These are phyloP conservation scores for Tritrichomonas musculus DNA, from an alignment of 208 protist genomes.

Conservation along the genomic window DNA sequence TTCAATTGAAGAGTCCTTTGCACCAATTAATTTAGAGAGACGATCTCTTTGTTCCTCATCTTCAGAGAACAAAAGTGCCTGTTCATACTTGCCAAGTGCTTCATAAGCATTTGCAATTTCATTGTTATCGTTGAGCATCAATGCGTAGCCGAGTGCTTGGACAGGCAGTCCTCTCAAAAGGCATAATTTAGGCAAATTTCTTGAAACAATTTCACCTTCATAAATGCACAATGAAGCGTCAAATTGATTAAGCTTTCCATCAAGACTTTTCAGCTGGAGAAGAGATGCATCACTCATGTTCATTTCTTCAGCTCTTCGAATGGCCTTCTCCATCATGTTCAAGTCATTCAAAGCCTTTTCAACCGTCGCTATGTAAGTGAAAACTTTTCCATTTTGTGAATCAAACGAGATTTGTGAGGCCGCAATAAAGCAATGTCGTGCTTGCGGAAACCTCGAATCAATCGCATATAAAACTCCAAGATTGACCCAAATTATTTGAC, in stretches of 20 bases:
- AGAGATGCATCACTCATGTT: too few species aligned
- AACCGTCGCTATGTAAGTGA: not conserved
- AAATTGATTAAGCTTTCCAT: not conserved
- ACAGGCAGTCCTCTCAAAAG: not conserved
- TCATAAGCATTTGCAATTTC: not conserved
- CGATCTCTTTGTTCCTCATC: not conserved
- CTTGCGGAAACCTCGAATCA: not conserved
- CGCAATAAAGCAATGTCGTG: not conserved
- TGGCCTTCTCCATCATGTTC: not conserved
- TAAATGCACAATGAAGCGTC: not conserved
- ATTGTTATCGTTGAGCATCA: not conserved
- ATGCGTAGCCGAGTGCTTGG: not conserved
- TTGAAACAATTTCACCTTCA: not conserved
- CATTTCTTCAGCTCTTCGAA: not conserved
- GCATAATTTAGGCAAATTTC: not conserved
- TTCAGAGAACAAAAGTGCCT: not conserved
- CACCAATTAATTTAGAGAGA: not conserved
- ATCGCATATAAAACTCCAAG: not conserved
- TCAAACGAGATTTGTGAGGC: not conserved
- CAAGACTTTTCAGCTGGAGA: not conserved
- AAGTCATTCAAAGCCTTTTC: not conserved
- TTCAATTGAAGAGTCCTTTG: not conserved
- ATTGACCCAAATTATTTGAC: not conserved
- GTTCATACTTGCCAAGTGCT: not conserved
- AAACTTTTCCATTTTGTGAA: not conserved